Evolutionary conservation across 1,284 basidiomycete species (phyloP).

Genomic region (Rhodotorula sp.): DNA sequence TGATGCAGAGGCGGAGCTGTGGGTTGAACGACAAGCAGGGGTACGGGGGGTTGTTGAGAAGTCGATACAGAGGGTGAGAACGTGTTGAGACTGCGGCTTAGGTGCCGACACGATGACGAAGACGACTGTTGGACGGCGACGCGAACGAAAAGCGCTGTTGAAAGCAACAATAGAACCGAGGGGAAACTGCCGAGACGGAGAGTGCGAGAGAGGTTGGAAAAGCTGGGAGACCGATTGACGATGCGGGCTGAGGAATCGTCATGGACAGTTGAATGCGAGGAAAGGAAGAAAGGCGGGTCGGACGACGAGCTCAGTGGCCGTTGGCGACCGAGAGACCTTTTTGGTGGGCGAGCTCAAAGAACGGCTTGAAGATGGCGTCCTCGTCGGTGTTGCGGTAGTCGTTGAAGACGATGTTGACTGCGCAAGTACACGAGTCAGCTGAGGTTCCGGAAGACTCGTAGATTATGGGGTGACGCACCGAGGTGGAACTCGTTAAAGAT

Average conservation of each 20-base stretch:
- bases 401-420: constrained; percentile 44
- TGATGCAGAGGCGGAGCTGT: constrained; percentile 18
- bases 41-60: not conserved
- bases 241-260: not conserved
- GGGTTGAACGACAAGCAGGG: not conserved
- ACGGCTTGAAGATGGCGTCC: constrained; percentile 81
- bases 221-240: constrained; percentile 12
- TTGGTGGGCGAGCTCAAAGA: constrained; percentile 52
- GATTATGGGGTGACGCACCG: constrained; percentile 45
- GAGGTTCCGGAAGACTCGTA: not conserved
- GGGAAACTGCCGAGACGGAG: not conserved
- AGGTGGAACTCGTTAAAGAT: constrained; percentile 43
- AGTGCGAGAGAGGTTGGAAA: not conserved
- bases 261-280: constrained; percentile 3
- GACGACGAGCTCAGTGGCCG: constrained; percentile 6
- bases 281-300: not conserved
- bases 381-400: constrained; percentile 53
- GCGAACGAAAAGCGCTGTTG: not conserved
- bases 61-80: not conserved
- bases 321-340: constrained; percentile 8
- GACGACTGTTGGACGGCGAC: not conserved
- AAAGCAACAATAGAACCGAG: not conserved
- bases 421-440: not conserved
- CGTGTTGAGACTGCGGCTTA: not conserved
- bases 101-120: constrained; percentile 10